Base-by-base conservation (phyloP, 2,329 filamentous ascomycete genomes). In the Didymella keratinophila region DNA sequence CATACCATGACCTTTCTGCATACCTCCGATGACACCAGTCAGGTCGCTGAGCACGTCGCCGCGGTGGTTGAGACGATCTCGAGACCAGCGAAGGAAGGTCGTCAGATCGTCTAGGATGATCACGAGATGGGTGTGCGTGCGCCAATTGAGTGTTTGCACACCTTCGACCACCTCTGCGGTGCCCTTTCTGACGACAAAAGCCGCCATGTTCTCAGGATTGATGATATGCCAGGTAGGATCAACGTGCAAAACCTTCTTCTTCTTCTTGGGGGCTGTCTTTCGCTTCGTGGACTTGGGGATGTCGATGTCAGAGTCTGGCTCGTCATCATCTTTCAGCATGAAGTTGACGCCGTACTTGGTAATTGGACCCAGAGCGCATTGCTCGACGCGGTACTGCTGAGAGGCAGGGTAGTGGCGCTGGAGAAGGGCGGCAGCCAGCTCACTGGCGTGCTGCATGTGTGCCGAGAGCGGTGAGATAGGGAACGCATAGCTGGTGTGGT, bases 31-130 rank as follows among this genome's bases (percentile, higher is more conserved):
- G 5, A 50, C 30, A 28, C 66, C 65, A 14, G 73, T 56, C 4
- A 58, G 28, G 34, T 67, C 65, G 4, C 47, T 48, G 11, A 75
- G 52, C 5, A 71, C 50, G 43, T 73, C 70, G 23, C 62, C 60
- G 21, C 66, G 68, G 25, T 67, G 59, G 7, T 61, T 55, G 0
- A 48, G 20, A 12, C 63, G 65, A n/a, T 37, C 54, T 7, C 6
- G 25, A 2, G 54, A 58, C 39, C 56, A 52, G 37, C 58, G 55
- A 1, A 61, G 48, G n/a, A 61, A 59, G 10, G 59, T 66, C 0
- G 53, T 32, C 16, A 69, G 62, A 34, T 67, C 53, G 44, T 74
- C 71, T 20, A 72, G 61, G 41, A 71, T 60, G 43, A 74, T 68
- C 23, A 56, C 61, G 16, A 72, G 27, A 42, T 63, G 66, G 1